Base-by-base conservation (phyloP, 2,329 filamentous ascomycete species). In the Mariannaea elegans region DNA sequence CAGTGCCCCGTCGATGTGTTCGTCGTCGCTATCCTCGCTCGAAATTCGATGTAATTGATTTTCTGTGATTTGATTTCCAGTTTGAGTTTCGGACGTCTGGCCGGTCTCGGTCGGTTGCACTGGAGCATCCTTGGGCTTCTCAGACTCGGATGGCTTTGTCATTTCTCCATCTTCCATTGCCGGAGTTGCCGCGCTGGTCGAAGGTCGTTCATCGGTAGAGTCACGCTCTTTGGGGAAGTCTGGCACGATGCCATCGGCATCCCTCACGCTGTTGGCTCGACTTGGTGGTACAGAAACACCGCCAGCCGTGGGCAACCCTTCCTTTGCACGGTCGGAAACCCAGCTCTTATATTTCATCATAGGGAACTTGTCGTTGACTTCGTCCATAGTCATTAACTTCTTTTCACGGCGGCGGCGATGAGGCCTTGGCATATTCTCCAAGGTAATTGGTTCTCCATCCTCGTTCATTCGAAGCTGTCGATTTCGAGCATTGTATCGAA, bases 301-400 rank as follows among this genome's bases (percentile, higher is more conserved):
- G 53, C 94, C 95, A 54, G 87, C 86, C 9, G 93, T 90, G 3
- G 94, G 89, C 45, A 98, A 80, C 7, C 94, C 95, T 75, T 96
- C 87, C 58, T 90, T 87, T 56, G 93, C 93, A 59, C 94, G 89
- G 55, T 87, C 87, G 7, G 91, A 89, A 59, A 95, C 90, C 94
- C 95, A 99, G 51, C 85, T 87, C 81, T 99, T 98, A 85, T 99
- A 99, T 78, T 98, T 98, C 69, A 88, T 89, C 79, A 97, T 87
- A 0, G 95, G 94, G 71, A 99, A 99, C 69, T 96, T 92, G 68
- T 96, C 93, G 74, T 99, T 98, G 64, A 99, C 95, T 78, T 99
- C 95, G 63, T 99, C 95, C 89, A 98, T 97, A 2, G 91, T 92
- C 95, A 99, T 98, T 68, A 99, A 78, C 77, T 97, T 99, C 87